These are phyloP conservation scores for Phytophthora lateralis DNA, from an alignment of 352 stramenopile genomes.

Conservation along the genomic window DNA sequence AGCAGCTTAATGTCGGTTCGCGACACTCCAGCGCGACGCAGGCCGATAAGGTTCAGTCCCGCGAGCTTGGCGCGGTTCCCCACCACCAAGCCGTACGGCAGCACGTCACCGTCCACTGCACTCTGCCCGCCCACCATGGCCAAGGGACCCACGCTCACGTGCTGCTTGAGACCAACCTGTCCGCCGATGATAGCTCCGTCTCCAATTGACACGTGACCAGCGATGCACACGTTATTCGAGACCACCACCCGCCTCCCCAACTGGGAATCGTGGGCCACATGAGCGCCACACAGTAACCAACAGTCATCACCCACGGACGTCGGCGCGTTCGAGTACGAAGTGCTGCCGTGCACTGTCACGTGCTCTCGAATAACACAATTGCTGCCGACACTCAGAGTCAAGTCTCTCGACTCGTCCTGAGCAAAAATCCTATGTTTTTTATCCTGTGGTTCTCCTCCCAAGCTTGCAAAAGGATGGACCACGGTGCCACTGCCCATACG, in stretches of 20 bases:
- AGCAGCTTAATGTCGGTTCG: conserved; percentile 77
- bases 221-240: conserved; percentile 84
- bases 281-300: conserved; percentile 78
- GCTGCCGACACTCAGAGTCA: conserved; percentile 56
- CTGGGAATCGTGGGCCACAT: conserved; percentile 75
- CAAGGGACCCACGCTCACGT: conserved; percentile 68
- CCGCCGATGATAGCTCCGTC: conserved; percentile 79
- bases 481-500: conserved; percentile 56
- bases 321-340: conserved; percentile 60
- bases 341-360: conserved; percentile 82
- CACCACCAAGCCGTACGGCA: conserved; percentile 77
- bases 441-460: conserved; percentile 80
- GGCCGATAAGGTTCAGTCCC: conserved; percentile 76
- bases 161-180: conserved; percentile 81
- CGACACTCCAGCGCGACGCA: conserved; percentile 67
- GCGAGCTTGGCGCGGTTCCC: conserved; percentile 82
- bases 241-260: conserved; percentile 75
- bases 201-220: conserved; percentile 78
- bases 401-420: conserved; percentile 3
- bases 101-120: conserved; percentile 80
- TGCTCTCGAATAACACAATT: conserved; percentile 86
- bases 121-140: conserved; percentile 84
- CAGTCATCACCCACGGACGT: conserved; percentile 77
- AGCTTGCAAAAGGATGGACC: conserved; percentile 75
- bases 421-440: conserved; percentile 66